Conservation (phyloP, 257 asterid genomes). For the Primulina tabacum region DNA sequence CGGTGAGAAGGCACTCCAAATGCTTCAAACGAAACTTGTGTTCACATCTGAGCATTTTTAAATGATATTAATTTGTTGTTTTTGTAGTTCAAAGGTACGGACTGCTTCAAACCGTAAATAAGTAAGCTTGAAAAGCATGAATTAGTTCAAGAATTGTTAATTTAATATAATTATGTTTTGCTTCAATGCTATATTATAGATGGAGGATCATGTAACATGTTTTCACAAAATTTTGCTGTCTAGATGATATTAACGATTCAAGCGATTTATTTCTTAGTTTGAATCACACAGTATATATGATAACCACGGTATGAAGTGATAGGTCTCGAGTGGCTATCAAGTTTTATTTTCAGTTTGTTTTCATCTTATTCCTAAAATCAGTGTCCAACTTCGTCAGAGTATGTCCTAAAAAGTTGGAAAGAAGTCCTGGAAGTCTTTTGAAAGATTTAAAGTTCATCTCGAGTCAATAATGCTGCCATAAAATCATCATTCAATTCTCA, state of each 20-base stretch:
- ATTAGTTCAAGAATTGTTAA: not conserved
- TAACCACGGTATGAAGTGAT: not conserved
- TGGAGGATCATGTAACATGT: not conserved
- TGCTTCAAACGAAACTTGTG: not conserved
- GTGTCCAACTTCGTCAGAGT: not conserved
- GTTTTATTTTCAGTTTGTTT: not conserved
- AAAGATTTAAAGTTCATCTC: not conserved
- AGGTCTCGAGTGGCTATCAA: not conserved
- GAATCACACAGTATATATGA: not conserved
- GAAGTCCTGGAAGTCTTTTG: not conserved
- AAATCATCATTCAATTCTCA: not conserved
- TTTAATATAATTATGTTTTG: not conserved
- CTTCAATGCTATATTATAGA: not conserved
- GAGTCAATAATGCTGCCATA: not conserved
- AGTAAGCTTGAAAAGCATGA: not conserved
- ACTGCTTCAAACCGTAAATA: not conserved
- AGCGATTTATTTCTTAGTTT: not conserved
- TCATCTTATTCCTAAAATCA: not conserved
- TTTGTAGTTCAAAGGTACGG: not conserved
- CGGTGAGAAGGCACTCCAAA: not conserved
- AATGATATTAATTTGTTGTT: not conserved
- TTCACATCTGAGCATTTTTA: not conserved
- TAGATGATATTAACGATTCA: not conserved
- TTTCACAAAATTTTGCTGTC: not conserved
- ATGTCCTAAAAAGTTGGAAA: not conserved